These are phyloP conservation scores for Taiozyma sp. DNA, from an alignment of 1,139 yeast genomes.

Conservation along the genomic window DNA sequence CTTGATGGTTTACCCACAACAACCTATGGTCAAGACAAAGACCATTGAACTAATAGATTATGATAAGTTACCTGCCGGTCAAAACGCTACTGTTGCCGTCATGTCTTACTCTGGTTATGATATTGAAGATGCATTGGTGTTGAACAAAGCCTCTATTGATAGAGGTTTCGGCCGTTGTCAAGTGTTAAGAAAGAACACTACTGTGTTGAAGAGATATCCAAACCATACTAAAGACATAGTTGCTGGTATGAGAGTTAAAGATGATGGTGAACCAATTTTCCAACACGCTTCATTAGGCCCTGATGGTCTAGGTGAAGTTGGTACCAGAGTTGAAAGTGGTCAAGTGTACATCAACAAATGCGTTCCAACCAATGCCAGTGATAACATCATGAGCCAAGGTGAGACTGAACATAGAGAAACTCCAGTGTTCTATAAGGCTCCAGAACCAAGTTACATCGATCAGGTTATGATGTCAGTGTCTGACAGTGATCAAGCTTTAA, in stretches of 20 bases:
- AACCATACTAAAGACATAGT: constrained; percentile 90
- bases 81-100: constrained; percentile 97
- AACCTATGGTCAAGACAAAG: constrained; percentile 97
- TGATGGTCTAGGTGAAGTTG: constrained; percentile 97
- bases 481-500: constrained; percentile 90
- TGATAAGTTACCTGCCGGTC: constrained; percentile 98
- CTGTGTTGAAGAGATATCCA: constrained; percentile 84
- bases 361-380: constrained; percentile 85
- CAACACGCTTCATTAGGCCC: constrained; percentile 87
- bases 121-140: constrained; percentile 97
- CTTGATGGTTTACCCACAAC: constrained; percentile 97
- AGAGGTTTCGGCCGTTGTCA: constrained; percentile 99
- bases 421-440: constrained; percentile 88
- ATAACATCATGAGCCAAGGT: constrained; percentile 52
- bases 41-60: constrained; percentile 94
- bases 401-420: constrained; percentile 71
- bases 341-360: constrained; percentile 92
- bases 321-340: constrained; percentile 84
- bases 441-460: constrained; percentile 93
- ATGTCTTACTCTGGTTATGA: constrained; percentile 99
- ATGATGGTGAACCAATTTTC: constrained; percentile 72
- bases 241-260: constrained; percentile 87
- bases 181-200: constrained; percentile 89
- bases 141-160: constrained; percentile 89
- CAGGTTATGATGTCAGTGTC: constrained; percentile 97